These are phyloP conservation scores for Colletotrichum horii DNA, from an alignment of 2,329 filamentous ascomycete genomes.

Conservation along the genomic window DNA sequence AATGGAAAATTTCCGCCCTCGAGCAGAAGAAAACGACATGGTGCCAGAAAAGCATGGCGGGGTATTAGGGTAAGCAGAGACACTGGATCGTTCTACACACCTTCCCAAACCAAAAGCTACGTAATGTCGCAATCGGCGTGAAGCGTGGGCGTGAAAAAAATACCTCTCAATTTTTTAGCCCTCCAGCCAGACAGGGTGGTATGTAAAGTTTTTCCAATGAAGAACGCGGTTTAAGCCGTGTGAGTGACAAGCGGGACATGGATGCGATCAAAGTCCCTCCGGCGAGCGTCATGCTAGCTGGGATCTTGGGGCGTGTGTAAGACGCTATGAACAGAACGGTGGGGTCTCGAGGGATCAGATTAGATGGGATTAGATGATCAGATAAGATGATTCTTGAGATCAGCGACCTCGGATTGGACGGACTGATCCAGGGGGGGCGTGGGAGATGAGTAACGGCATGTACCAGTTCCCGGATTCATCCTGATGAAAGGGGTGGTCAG, in stretches of 20 bases:
- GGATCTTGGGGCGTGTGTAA: neutral
- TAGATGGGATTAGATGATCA: constrained; percentile 22
- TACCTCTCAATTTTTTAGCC: neutral
- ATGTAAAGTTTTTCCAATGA: neutral
- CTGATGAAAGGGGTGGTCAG: neutral
- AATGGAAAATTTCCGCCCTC: neutral
- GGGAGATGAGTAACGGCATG: neutral
- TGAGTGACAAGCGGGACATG: neutral
- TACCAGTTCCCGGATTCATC: neutral
- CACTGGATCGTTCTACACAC: neutral
- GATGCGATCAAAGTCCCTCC: neutral
- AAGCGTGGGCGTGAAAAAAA: neutral
- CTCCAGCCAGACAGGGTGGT: neutral
- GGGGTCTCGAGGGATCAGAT: neutral
- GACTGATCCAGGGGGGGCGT: neutral
- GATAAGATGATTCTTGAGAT: constrained; percentile 12
- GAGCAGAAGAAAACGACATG: neutral
- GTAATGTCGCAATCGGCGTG: neutral
- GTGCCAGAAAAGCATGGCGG: neutral
- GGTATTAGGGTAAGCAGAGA: neutral
- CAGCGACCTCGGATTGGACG: neutral
- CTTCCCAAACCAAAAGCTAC: neutral
- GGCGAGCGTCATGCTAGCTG: neutral
- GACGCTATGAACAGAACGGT: neutral
- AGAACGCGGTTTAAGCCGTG: neutral